Evolutionary conservation across 2,329 filamentous ascomycete species (phyloP).

Genomic region (Colletotrichum higginsianum): DNA sequence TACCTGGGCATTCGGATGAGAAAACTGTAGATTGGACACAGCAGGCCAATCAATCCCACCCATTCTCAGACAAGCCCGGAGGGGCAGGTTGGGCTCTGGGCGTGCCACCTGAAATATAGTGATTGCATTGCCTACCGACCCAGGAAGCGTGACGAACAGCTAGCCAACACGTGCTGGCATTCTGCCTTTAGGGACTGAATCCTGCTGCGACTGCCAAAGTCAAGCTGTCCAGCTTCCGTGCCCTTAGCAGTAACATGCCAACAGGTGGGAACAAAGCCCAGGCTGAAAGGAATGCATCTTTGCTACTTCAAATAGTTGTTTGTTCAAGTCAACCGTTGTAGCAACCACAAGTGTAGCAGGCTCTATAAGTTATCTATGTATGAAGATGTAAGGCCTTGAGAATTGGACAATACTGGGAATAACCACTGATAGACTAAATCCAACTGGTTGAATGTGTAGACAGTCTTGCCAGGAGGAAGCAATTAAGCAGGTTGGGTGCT

Average conservation of each 20-base stretch:
- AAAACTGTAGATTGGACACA: background rate
- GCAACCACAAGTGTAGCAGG: too few species aligned
- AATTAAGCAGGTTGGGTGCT: too few species aligned
- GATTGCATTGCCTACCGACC: too few species aligned
- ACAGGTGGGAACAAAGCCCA: background rate
- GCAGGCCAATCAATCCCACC: background rate
- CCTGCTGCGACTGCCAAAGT: background rate
- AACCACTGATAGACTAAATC: too few species aligned
- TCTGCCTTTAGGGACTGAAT: background rate
- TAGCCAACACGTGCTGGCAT: background rate
- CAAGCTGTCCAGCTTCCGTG: background rate
- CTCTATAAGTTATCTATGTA: too few species aligned
- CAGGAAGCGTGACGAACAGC: background rate
- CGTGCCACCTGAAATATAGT: too few species aligned
- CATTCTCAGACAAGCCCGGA: background rate
- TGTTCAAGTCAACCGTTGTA: too few species aligned
- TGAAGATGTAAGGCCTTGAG: too few species aligned
- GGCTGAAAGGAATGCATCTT: background rate
- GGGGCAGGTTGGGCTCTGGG: too few species aligned
- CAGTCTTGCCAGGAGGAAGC: too few species aligned
- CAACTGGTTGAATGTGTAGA: too few species aligned
- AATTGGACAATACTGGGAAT: too few species aligned
- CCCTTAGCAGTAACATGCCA: background rate
- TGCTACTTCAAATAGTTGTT: background rate
- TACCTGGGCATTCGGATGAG: background rate